phyloP scores from a whole-genome alignment of 2,329 filamentous ascomycete genomes.

The Colletotrichum godetiae region DNA sequence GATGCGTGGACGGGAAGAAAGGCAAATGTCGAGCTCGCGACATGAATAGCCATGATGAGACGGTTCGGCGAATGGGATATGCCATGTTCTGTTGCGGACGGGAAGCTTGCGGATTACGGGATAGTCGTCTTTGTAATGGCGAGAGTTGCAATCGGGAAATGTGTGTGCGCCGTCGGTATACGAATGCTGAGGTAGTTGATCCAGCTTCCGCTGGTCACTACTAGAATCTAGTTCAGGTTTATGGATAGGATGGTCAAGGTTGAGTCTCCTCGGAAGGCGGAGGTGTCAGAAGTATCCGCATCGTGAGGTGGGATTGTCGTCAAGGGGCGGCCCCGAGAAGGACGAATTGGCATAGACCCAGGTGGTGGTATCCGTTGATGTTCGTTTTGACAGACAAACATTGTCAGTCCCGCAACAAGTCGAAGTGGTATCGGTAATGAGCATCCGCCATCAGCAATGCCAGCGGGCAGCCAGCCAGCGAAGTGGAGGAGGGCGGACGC shows the following conservation, averaged over 20 bases:
- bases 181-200: background rate
- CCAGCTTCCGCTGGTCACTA: background rate
- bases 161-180: background rate
- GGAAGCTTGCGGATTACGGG: background rate
- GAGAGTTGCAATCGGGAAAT: background rate
- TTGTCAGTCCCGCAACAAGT: background rate
- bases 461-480: too few species aligned
- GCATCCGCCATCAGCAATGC: background rate
- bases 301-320: background rate
- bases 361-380: background rate
- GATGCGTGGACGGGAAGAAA: background rate
- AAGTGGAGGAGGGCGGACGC: background rate
- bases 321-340: background rate
- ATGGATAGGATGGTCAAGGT: too few species aligned
- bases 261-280: background rate
- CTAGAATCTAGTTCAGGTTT: too few species aligned
- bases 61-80: background rate
- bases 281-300: constrained; percentile 6
- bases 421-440: background rate
- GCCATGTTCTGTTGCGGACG: background rate
- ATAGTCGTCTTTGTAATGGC: background rate
- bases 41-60: background rate
- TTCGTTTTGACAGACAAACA: constrained; percentile 26
- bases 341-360: background rate
- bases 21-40: background rate